Evolutionary conservation across 345 rosid species (phyloP).

Genomic region (Carallia pectinifolia): DNA sequence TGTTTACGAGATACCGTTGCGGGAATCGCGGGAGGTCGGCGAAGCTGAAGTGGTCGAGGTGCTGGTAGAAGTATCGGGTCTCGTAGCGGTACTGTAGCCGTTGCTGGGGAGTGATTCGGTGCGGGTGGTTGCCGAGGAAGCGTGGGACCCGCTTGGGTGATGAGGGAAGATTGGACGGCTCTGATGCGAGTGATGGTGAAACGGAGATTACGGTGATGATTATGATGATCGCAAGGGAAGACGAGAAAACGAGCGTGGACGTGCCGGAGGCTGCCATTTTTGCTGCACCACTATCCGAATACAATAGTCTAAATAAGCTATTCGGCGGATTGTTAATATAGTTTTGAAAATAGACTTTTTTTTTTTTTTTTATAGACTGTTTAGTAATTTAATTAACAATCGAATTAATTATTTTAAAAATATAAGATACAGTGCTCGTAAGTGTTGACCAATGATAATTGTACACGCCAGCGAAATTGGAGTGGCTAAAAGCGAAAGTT

Average conservation of each 20-base stretch:
- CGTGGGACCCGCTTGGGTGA: conserved; percentile 30
- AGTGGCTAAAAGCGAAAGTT: too few species aligned
- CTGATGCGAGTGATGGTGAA: conserved; percentile 21
- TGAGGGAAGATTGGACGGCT: conserved; percentile 4
- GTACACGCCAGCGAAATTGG: too few species aligned
- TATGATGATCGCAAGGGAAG: conserved; percentile 1
- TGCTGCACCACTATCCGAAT: too few species aligned
- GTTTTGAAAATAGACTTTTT: too few species aligned
- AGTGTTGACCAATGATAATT: not conserved
- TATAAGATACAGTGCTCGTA: too few species aligned
- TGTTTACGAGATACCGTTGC: conserved; percentile 65
- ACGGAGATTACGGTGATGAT: conserved; percentile 21
- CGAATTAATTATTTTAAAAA: too few species aligned
- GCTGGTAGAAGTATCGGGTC: conserved; percentile 56
- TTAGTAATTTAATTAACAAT: too few species aligned
- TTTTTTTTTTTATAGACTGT: too few species aligned
- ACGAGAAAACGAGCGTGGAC: not conserved
- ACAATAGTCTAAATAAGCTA: too few species aligned
- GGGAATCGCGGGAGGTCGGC: conserved; percentile 51
- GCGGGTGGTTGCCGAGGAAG: conserved; percentile 35
- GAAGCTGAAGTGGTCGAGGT: conserved; percentile 84
- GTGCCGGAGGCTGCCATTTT: conserved; percentile 36
- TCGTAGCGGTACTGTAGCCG: conserved; percentile 47
- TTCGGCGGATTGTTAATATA: too few species aligned
- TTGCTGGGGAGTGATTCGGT: conserved; percentile 14